Percentiles rank a stretch among this genome's conserved stretches.
Conservation (phyloP, 1,284 basidiomycete genomes). For the Sanghuangporus weigelae region DNA sequence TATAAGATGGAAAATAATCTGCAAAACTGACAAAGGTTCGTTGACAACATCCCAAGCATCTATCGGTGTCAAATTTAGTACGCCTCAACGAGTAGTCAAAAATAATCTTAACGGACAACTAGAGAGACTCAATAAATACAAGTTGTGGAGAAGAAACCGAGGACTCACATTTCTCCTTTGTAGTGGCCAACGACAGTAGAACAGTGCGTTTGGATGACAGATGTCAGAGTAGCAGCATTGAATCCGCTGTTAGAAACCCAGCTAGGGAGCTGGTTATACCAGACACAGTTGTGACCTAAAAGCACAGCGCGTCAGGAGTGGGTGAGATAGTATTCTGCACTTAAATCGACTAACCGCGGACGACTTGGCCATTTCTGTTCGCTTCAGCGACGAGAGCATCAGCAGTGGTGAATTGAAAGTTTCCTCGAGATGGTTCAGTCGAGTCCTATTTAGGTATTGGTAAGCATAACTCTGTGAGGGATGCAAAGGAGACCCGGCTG, state of each 20-base stretch:
- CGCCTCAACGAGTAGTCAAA: not conserved
- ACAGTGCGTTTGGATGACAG: slow-evolving; percentile 21
- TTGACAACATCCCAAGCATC: slow-evolving; percentile 21
- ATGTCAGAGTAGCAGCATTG: slow-evolving; percentile 20
- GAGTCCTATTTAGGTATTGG: slow-evolving; percentile 11
- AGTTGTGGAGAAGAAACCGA: not conserved
- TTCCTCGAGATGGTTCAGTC: slow-evolving; percentile 22
- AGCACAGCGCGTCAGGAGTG: not conserved
- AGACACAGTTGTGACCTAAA: slow-evolving; percentile 20
- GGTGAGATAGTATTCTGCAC: not conserved
- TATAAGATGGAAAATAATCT: not conserved
- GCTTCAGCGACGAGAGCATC: slow-evolving; percentile 27
- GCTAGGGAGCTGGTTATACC: slow-evolving; percentile 24
- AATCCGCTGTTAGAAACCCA: slow-evolving; percentile 23
- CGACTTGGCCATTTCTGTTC: slow-evolving; percentile 20
- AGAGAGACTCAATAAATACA: not conserved
- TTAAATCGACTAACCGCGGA: slow-evolving; percentile 12
- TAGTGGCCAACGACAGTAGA: slow-evolving; percentile 20
- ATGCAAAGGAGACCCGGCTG: not conserved
- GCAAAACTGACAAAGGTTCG: slow-evolving; percentile 15
- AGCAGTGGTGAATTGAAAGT: slow-evolving; percentile 25
- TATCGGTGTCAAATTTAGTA: not conserved
- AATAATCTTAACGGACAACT: not conserved
- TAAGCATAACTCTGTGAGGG: not conserved
- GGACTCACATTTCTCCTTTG: slow-evolving; percentile 18